Conservation (phyloP, 2,329 filamentous ascomycete genomes). For the Leptoxyphium fumago region DNA sequence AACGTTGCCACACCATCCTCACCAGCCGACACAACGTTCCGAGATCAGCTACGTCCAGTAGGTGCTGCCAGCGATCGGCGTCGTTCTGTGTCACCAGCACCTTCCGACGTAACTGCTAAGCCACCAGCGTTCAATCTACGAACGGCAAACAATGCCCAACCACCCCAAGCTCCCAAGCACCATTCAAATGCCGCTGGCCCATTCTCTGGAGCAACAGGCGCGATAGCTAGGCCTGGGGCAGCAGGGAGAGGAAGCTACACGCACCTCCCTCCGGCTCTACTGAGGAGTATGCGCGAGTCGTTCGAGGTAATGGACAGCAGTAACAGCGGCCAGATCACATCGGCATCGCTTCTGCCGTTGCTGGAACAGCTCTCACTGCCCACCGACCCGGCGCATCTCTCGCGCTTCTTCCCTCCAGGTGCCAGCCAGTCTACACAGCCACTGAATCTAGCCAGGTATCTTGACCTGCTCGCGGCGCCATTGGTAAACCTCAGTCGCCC, state of each 20-base stretch:
- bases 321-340: constrained; percentile 68
- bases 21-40: constrained; percentile 8
- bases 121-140: constrained; percentile 20
- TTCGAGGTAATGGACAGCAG: constrained; percentile 88
- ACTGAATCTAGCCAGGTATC: constrained; percentile 71
- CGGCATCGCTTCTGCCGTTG: constrained; percentile 77
- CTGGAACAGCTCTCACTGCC: constrained; percentile 65
- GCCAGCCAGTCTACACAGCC: constrained; percentile 23
- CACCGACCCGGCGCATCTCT: constrained; percentile 48
- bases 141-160: constrained; percentile 1
- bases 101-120: constrained; percentile 15
- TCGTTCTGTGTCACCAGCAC: constrained; percentile 1
- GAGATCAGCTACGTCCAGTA: constrained; percentile 11
- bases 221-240: background rate
- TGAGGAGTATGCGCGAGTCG: constrained; percentile 76
- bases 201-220: constrained; percentile 5
- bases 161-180: background rate
- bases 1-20: constrained; percentile 1
- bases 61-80: background rate
- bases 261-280: constrained; percentile 64
- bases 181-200: background rate
- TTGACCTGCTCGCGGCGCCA: constrained; percentile 65
- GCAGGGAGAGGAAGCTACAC: constrained; percentile 42
- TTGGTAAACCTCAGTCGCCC: constrained; percentile 62
- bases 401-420: constrained; percentile 66